phyloP scores from a whole-genome alignment of 2,329 filamentous ascomycete species.

The Colletotrichum sp. region DNA sequence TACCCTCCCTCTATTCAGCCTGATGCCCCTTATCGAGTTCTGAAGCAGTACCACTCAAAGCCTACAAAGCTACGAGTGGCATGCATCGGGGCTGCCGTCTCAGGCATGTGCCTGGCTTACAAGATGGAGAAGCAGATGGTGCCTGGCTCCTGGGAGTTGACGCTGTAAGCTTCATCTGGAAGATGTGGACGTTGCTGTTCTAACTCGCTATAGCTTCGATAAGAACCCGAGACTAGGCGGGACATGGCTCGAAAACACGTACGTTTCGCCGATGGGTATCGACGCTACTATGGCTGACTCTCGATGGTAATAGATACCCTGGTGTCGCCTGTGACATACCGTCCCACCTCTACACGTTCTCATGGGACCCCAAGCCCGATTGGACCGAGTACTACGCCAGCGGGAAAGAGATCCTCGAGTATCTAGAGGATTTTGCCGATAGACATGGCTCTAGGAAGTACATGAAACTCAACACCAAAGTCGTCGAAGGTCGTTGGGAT shows the following conservation, averaged over 20 bases:
- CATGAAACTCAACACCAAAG: slow-evolving; percentile 46
- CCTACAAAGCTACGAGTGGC: slow-evolving; percentile 35
- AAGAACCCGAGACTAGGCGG: slow-evolving; percentile 34
- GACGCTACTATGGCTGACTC: not conserved
- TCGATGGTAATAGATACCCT: slow-evolving; percentile 8
- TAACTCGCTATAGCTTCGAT: slow-evolving; percentile 26
- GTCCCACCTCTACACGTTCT: slow-evolving; percentile 24
- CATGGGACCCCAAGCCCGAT: slow-evolving; percentile 30
- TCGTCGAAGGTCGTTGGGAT: slow-evolving; percentile 48
- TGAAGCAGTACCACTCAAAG: slow-evolving; percentile 39
- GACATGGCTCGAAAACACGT: slow-evolving; percentile 31
- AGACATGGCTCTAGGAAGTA: slow-evolving; percentile 41
- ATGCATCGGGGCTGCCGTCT: slow-evolving; percentile 33
- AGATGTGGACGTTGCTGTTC: not conserved
- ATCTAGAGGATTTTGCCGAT: slow-evolving; percentile 35
- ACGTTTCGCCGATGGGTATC: not conserved
- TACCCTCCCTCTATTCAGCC: slow-evolving; percentile 28
- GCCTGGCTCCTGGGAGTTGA: slow-evolving; percentile 31
- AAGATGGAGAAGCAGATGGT: slow-evolving; percentile 34
- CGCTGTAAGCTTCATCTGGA: slow-evolving; percentile 14
- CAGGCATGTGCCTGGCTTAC: slow-evolving; percentile 31
- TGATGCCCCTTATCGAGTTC: slow-evolving; percentile 29
- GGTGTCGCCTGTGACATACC: slow-evolving; percentile 23
- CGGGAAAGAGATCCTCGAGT: slow-evolving; percentile 30
- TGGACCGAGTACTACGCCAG: slow-evolving; percentile 34